Evolutionary conservation across 2,329 filamentous ascomycete genomes (phyloP), one percentile per base, ranked within the genome.

Genomic region (Diatrype stigma): DNA sequence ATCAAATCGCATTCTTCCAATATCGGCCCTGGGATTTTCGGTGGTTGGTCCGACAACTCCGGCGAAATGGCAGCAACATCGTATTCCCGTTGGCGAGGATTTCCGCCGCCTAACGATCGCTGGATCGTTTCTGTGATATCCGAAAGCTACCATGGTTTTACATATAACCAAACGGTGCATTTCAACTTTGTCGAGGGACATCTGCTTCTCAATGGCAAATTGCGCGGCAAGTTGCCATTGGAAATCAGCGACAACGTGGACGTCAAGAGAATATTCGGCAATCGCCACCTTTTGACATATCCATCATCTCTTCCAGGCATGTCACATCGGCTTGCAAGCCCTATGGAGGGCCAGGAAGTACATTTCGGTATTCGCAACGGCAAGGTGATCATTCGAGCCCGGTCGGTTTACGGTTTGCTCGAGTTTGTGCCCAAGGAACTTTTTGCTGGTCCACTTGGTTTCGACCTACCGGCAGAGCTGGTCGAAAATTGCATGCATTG

Each of bases 401-500:
- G 47, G 0, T 55, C 32, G 6, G 22, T n/a, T n/a, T n/a, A 56
- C 1, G 47, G 47, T 2, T 19, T 71, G 0, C 60, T 69, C 0
- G 67, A 75, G 45, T 64, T 68, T 10, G 55, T 77, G 1, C 70
- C 70, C 0, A 48, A 59, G 0, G 12, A 52, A 0, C 34, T 61
- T 0, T 73, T 77, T 28, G 54, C 44, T 1, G 51, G 26, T 10
- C 26, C 56, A 0, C 6, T 19, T 0, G 10, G 21, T 7, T 73
- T 67, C 30, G 82, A 85, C 56, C 61, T 87, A 0, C 85, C 85
- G 0, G 55, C 54, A 0, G 64, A 72, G 1, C 66, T 89, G 0
- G 53, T 84, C 0, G 62, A 77, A 0, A 66, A 74, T 6, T 86
- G 79, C 45, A 69, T 77, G 0, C 84, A 89, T 53, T 88, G 84